These are phyloP conservation scores for Prunus armeniaca DNA, from an alignment of 306 rosid genomes.

Conservation along the genomic window DNA sequence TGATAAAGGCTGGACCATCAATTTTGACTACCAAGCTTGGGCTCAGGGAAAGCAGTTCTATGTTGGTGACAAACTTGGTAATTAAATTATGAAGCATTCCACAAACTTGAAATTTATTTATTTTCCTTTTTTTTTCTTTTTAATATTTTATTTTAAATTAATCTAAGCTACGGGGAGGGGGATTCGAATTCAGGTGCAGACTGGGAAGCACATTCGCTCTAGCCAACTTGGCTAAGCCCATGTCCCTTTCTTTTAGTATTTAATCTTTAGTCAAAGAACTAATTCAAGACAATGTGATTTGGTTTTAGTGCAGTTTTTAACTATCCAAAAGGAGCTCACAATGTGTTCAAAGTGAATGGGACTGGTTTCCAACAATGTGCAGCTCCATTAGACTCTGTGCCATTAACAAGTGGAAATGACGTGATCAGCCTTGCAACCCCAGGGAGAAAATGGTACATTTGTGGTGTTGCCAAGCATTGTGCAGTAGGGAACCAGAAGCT, in stretches of 20 bases:
- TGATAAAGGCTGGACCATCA: constrained; percentile 27
- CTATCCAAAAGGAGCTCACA: constrained; percentile 27
- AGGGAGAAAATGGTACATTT: constrained; percentile 40
- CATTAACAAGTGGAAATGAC: constrained; percentile 29
- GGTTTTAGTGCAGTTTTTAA: constrained; percentile 27
- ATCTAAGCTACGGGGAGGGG: too few relatives aligned
- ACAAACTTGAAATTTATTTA: background rate
- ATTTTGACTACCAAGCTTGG: constrained; percentile 31
- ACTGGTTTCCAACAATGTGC: constrained; percentile 22
- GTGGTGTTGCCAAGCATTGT: constrained; percentile 29
- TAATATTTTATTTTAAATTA: background rate
- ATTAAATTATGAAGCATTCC: background rate
- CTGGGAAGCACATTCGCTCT: accelerated
- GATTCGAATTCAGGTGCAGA: accelerated
- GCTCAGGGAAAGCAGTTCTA: constrained; percentile 28
- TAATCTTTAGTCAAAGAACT: background rate
- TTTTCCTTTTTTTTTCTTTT: too few relatives aligned
- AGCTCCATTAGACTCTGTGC: background rate
- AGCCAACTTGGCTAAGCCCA: too few relatives aligned
- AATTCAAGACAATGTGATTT: background rate
- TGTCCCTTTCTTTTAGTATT: background rate
- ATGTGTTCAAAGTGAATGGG: constrained; percentile 31
- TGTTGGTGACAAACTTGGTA: constrained; percentile 41
- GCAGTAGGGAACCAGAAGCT: constrained; percentile 22
- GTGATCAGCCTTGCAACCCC: constrained; percentile 12